phyloP scores from a whole-genome alignment of 2,329 filamentous ascomycete genomes.

The Ceratocystis colombiana region DNA sequence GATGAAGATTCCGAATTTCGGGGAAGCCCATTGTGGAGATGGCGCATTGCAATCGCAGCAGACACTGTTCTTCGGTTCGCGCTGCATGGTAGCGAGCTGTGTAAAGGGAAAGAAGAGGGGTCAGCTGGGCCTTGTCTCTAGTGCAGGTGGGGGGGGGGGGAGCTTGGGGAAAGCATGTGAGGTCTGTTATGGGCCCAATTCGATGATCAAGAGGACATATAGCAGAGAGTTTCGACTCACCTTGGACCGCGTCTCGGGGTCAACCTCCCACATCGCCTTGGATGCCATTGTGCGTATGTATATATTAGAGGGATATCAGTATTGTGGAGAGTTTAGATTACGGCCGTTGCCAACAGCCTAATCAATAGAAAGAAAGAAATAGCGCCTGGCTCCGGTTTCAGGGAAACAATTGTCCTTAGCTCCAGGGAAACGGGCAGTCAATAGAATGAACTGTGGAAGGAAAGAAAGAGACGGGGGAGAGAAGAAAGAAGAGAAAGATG shows the following conservation, averaged over 20 bases:
- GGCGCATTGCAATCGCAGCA: constrained; percentile 95
- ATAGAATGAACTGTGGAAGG: not conserved
- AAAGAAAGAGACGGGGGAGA: not conserved
- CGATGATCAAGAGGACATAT: not conserved
- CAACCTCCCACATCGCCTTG: constrained; percentile 95
- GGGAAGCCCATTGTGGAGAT: constrained; percentile 93
- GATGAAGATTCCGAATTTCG: constrained; percentile 98
- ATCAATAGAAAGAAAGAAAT: not conserved
- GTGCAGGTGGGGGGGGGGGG: not conserved
- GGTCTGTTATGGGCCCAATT: not conserved
- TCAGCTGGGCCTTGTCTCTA: constrained; percentile 1
- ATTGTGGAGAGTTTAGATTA: not conserved
- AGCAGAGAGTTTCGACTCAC: constrained; percentile 39
- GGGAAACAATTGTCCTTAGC: not conserved
- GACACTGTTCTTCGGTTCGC: constrained; percentile 73
- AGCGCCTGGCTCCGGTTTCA: not conserved
- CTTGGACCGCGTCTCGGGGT: constrained; percentile 93
- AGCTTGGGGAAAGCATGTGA: not conserved
- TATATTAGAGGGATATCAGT: not conserved
- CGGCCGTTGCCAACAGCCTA: not conserved
- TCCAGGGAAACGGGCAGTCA: not conserved
- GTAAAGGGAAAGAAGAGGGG: constrained; percentile 11
- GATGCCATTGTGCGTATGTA: constrained; percentile 43
- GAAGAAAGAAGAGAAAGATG: not conserved
- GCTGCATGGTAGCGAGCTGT: constrained; percentile 83